phyloP scores from a whole-genome alignment of 2,329 filamentous ascomycete species.

The Dothiorella sarmentorum region DNA sequence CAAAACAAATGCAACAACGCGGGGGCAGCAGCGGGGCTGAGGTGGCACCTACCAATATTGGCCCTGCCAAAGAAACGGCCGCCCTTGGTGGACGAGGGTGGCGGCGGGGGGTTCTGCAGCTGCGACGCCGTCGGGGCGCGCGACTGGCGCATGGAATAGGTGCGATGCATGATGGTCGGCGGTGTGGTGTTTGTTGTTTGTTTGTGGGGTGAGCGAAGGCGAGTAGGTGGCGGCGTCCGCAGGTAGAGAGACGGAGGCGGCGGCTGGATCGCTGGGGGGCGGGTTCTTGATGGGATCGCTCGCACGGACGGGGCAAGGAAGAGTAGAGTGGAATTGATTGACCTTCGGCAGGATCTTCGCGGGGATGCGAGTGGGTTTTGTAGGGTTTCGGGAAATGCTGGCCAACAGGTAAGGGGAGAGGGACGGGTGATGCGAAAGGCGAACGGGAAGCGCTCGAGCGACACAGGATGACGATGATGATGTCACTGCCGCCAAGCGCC shows the following conservation, averaged over 20 bases:
- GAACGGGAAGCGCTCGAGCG: background rate
- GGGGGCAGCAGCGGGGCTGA: background rate
- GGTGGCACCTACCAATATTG: conserved; percentile 68
- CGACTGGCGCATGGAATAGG: conserved; percentile 97
- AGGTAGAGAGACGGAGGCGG: background rate
- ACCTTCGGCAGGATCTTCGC: conserved; percentile 9
- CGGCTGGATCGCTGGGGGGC: background rate
- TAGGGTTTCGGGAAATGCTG: conserved; percentile 1
- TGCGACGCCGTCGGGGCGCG: conserved; percentile 92
- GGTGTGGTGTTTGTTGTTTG: background rate
- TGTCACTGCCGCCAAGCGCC: background rate
- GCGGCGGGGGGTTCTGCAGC: conserved; percentile 88
- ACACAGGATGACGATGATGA: background rate
- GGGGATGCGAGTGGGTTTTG: conserved; percentile 10
- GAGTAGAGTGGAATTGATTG: conserved; percentile 1
- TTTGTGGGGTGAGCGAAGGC: background rate
- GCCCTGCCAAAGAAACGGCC: conserved; percentile 83
- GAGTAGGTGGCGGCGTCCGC: background rate
- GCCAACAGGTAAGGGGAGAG: background rate
- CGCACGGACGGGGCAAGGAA: conserved; percentile 10
- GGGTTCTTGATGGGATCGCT: background rate
- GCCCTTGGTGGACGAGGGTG: conserved; percentile 85
- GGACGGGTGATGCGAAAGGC: background rate
- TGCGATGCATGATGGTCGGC: conserved; percentile 75
- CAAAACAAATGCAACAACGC: background rate